Conservation (phyloP, 2,329 filamentous ascomycete genomes). For the Aureobasidium pullulans region DNA sequence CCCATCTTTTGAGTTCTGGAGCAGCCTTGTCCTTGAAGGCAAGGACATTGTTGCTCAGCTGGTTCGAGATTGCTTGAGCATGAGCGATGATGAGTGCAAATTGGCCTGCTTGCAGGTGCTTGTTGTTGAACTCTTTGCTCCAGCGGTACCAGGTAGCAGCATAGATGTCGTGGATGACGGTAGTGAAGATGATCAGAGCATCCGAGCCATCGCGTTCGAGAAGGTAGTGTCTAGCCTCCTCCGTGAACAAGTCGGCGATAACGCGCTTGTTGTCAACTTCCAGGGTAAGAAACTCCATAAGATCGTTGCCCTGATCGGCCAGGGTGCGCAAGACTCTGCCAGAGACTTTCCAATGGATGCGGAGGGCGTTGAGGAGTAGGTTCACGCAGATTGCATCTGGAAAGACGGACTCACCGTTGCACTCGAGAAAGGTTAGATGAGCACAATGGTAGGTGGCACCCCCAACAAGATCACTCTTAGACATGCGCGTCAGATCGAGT, state of each 20-base stretch:
- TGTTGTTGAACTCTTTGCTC: neutral
- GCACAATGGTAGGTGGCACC: neutral
- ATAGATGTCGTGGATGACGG: neutral
- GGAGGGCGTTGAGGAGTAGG: neutral
- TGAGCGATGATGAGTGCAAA: neutral
- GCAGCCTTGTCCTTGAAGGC: neutral
- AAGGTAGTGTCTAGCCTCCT: neutral
- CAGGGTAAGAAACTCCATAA: neutral
- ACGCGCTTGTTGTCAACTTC: neutral
- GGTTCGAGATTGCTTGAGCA: neutral
- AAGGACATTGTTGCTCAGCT: constrained; percentile 1
- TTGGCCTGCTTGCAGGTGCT: neutral
- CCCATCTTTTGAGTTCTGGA: neutral
- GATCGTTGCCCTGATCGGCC: neutral
- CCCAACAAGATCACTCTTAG: neutral
- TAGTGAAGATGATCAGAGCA: neutral
- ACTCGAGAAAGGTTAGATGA: neutral
- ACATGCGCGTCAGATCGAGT: neutral
- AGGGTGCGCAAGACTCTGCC: neutral
- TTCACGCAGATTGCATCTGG: neutral
- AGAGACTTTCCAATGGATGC: neutral
- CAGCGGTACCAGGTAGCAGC: neutral
- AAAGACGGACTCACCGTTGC: neutral
- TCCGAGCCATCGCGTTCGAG: neutral
- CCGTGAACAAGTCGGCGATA: neutral